Evolutionary conservation across 495 filamentous ascomycete species (phyloP), one percentile per base, ranked within the genome.

Genomic region (Lentithecium fluviatile): DNA sequence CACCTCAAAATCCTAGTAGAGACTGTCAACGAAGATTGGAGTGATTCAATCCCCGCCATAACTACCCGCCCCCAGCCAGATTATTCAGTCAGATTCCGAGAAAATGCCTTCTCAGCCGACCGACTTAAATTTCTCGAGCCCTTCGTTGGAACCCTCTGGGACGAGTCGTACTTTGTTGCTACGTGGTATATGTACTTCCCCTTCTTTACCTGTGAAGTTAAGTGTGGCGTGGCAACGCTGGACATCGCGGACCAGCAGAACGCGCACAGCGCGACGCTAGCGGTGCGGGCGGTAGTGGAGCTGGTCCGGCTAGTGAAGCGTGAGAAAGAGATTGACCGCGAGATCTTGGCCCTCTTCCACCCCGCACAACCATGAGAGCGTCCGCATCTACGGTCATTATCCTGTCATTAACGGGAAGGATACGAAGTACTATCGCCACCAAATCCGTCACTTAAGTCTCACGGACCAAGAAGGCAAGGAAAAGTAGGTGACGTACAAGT

Each of bases 341-440:
- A 74, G 61, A 73, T 76, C 23, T 64, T 78, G 45, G 64, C 70
- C 20, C 79, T 79, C 10, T 32, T 32, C 29, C 10, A 32, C 10
- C 29, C 10, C 29, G 29, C 29, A 32, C 29, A 10, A 32, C 10
- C 29, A 32, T 32, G 4, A 32, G 3, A 32, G 3, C 4, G 29
- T 10, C 29, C 3, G 10, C 10, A 32, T 32, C 29, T 32, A 32
- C 10, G 29, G 29, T 3, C 29, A 32, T 10, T 32, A 32, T 10
- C 29, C 29, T 10, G 10, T 32, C 10, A 32, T 32, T 10, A 32
- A 32, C 29, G 29, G 29, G 29, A 32, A 32, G 29, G 29, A 32
- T 10, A 32, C 29, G 29, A 32, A 32, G 29, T 32, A 32, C 29
- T 32, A 32, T 10, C 29, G 29, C 3, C 10, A 32, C 29, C 29